Evolutionary conservation across 129 eudicot species (phyloP).

Genomic region (Ambrosia trifida): DNA sequence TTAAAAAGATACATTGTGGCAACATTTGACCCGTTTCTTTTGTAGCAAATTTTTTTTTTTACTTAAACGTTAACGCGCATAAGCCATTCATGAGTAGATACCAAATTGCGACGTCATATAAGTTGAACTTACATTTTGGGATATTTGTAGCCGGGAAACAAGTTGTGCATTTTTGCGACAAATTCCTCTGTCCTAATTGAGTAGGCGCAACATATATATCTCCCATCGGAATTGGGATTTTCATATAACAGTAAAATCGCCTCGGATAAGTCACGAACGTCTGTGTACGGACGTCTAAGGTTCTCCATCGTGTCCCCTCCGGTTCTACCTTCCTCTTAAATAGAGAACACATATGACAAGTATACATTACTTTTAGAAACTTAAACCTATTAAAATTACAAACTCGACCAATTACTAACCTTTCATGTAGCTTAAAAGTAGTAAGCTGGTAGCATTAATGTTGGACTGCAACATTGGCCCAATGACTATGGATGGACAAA

Average conservation of each 20-base stretch:
- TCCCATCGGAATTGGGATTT: constrained; percentile 43
- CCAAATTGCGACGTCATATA: too few relatives aligned
- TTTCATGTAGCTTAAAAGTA: constrained; percentile 38
- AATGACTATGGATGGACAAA: constrained; percentile 45
- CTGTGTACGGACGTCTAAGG: constrained; percentile 20
- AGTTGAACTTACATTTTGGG: constrained; percentile 40
- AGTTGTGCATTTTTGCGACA: constrained; percentile 35
- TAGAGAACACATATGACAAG: not conserved
- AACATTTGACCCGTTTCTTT: too few relatives aligned
- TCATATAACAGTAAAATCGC: constrained; percentile 44
- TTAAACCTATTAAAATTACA: too few relatives aligned
- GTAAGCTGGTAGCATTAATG: constrained; percentile 37
- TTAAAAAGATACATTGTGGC: too few relatives aligned
- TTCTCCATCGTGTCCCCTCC: constrained; percentile 20
- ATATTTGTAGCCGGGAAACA: constrained; percentile 40
- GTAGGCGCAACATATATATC: constrained; percentile 46
- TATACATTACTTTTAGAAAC: not conserved
- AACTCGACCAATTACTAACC: constrained; percentile 13
- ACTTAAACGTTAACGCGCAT: too few relatives aligned
- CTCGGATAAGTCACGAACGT: constrained; percentile 40
- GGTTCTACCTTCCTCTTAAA: constrained; percentile 31
- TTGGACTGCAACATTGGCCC: constrained; percentile 56
- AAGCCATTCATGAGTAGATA: too few relatives aligned
- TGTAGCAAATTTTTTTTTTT: too few relatives aligned
- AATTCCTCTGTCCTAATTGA: constrained; percentile 15